Evolutionary conservation across 768 basidiomycete species (phyloP), one percentile per base, ranked within the genome.

Genomic region (Termitomyces sp.): DNA sequence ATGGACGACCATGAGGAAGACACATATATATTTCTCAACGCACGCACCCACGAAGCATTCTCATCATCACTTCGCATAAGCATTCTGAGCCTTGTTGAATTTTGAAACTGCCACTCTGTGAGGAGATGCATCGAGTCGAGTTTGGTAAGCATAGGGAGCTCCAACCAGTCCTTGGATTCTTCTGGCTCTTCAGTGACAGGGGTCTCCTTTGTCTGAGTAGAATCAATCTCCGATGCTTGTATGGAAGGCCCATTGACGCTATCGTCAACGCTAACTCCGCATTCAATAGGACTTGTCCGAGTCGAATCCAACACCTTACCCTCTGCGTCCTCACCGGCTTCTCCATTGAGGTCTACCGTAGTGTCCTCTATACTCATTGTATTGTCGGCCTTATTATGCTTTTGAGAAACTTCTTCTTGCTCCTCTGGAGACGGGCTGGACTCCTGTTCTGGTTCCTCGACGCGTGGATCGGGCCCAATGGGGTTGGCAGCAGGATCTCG

Each of bases 101-200:
- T 91, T 61, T 92, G 87, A 64, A 94, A 93, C 67, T 92, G 91
- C 93, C 93, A 95, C 73, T 95, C 93, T 34, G 81, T 82, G 53
- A 94, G 75, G 15, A 83, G 76, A 65, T 92, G 83, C 67, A 94
- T 74, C 4, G 88, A 85, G 62, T 92, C 88, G 47, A 95, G 82
- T 73, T 92, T 92, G 38, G 75, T 74, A 45, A 86, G 78, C 81
- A 90, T 86, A 2, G 86, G 79, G 32, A 94, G 82, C 48, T 87
- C 80, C 48, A 84, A 76, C 91, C 92, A 94, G 68, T 90, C 81
- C 59, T 79, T 79, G 43, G 83, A 78, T 65, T 81, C 79, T 60
- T 76, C 78, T 46, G 69, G 64, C 47, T 69, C 65, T 31, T 68
- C 67, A 43, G 68, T 42, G 9, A 34, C 14, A 11, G 29, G 42